Evolutionary conservation across 1,139 yeast species (phyloP).

Genomic region (Torulaspora globosa): DNA sequence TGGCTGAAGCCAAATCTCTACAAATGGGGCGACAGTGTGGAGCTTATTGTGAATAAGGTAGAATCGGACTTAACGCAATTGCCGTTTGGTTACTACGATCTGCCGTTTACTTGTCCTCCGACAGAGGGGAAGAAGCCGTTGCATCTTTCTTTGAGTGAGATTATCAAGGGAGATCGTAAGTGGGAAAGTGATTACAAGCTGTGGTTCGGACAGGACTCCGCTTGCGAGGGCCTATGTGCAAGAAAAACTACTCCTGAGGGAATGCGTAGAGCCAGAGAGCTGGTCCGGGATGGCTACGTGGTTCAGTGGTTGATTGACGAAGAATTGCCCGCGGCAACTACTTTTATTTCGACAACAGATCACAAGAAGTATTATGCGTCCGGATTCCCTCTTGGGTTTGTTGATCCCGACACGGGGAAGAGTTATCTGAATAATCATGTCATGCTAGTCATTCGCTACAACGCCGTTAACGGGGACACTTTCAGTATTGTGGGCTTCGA

Average conservation of each 20-base stretch:
- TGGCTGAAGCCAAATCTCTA: conserved; percentile 34
- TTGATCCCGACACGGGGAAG: conserved; percentile 46
- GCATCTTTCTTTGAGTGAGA: conserved; percentile 70
- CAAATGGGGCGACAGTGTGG: conserved; percentile 56
- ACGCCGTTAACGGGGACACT: conserved; percentile 48
- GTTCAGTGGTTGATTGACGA: conserved; percentile 85
- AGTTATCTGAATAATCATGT: conserved; percentile 73
- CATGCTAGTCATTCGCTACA: conserved; percentile 73
- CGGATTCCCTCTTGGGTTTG: conserved; percentile 82
- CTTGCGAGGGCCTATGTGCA: conserved; percentile 67
- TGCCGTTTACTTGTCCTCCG: conserved; percentile 80
- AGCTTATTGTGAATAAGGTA: conserved; percentile 69
- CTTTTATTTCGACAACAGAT: conserved; percentile 61
- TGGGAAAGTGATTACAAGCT: conserved; percentile 70
- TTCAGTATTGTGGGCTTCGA: conserved; percentile 83
- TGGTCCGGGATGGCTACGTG: conserved; percentile 67
- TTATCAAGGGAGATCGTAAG: conserved; percentile 74
- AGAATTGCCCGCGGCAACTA: conserved; percentile 78
- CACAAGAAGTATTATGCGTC: conserved; percentile 71
- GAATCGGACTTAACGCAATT: conserved; percentile 72
- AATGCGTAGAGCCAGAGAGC: conserved; percentile 52
- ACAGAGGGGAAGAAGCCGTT: conserved; percentile 51
- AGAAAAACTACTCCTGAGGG: conserved; percentile 50
- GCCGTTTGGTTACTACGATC: conserved; percentile 73
- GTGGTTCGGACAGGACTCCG: conserved; percentile 55